Evolutionary conservation across 2,329 filamentous ascomycete species (phyloP).

Genomic region (Neopestalotiopsis clavispora): DNA sequence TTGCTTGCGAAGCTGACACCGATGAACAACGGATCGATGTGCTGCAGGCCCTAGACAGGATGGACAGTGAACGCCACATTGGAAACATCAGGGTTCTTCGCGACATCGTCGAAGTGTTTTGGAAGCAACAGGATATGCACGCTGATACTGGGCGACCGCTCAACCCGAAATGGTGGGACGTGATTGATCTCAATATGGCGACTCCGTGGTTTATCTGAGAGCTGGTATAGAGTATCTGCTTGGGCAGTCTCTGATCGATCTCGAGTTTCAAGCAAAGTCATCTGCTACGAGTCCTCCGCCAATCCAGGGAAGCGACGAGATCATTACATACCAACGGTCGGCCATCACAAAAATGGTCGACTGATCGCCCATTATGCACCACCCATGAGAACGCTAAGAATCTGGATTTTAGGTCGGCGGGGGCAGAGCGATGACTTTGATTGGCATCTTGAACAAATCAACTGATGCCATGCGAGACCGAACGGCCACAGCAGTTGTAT

Average conservation of each 20-base stretch:
- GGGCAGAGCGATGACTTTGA: too few species aligned
- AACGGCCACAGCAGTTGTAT: too few species aligned
- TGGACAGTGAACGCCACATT: constrained; percentile 47
- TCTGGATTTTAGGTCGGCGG: too few species aligned
- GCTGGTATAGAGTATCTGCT: neutral
- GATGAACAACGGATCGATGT: constrained; percentile 47
- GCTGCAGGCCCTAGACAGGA: constrained; percentile 44
- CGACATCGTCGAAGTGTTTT: constrained; percentile 47
- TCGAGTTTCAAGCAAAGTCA: neutral
- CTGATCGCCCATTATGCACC: too few species aligned
- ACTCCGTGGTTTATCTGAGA: constrained; percentile 41
- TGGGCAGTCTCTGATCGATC: too few species aligned
- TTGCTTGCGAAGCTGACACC: constrained; percentile 48
- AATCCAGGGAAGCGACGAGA: too few species aligned
- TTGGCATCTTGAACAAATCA: too few species aligned
- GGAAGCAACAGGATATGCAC: constrained; percentile 50
- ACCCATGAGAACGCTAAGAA: too few species aligned
- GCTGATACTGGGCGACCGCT: constrained; percentile 34
- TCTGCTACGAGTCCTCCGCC: neutral
- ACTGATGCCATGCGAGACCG: too few species aligned
- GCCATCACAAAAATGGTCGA: too few species aligned
- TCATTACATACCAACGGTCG: too few species aligned
- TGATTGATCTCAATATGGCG: constrained; percentile 38
- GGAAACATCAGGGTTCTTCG: constrained; percentile 50
- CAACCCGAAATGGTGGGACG: constrained; percentile 44